phyloP scores from a whole-genome alignment of 2,329 filamentous ascomycete genomes.

The Clonostachys solani region DNA sequence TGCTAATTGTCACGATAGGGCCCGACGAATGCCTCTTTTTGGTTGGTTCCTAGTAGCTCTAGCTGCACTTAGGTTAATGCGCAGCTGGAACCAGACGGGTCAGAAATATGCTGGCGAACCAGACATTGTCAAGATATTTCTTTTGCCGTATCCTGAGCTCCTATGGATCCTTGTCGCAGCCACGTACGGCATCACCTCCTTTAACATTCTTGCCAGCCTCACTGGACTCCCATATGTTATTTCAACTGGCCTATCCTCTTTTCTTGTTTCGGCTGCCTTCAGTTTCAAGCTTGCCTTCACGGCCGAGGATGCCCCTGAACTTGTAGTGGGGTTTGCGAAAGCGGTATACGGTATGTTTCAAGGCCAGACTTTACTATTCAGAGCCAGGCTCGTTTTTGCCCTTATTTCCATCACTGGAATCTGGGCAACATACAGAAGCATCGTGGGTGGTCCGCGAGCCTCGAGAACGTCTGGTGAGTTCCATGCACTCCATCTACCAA shows the following conservation, averaged over 20 bases:
- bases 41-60: slow-evolving; percentile 43
- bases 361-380: slow-evolving; percentile 38
- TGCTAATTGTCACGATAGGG: slow-evolving; percentile 12
- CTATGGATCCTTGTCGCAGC: slow-evolving; percentile 72
- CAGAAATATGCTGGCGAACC: slow-evolving; percentile 92
- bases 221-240: slow-evolving; percentile 33
- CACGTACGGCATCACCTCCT: slow-evolving; percentile 61
- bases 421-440: slow-evolving; percentile 32
- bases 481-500: neutral
- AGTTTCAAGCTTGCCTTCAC: slow-evolving; percentile 91
- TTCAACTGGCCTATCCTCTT: slow-evolving; percentile 31
- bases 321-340: slow-evolving; percentile 49
- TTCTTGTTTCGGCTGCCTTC: slow-evolving; percentile 52
- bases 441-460: slow-evolving; percentile 15
- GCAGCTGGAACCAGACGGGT: slow-evolving; percentile 94
- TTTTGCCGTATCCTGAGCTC: slow-evolving; percentile 57
- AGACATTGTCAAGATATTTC: slow-evolving; percentile 74
- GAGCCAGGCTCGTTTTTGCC: slow-evolving; percentile 45
- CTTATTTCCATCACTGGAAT: slow-evolving; percentile 32
- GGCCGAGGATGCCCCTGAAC: slow-evolving; percentile 80
- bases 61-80: slow-evolving; percentile 58
- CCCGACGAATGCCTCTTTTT: slow-evolving; percentile 16
- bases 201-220: slow-evolving; percentile 36
- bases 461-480: slow-evolving; percentile 20
- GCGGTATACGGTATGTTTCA: slow-evolving; percentile 32